phyloP scores from a whole-genome alignment of 257 asterid genomes.

The Leonotis leonurus region DNA sequence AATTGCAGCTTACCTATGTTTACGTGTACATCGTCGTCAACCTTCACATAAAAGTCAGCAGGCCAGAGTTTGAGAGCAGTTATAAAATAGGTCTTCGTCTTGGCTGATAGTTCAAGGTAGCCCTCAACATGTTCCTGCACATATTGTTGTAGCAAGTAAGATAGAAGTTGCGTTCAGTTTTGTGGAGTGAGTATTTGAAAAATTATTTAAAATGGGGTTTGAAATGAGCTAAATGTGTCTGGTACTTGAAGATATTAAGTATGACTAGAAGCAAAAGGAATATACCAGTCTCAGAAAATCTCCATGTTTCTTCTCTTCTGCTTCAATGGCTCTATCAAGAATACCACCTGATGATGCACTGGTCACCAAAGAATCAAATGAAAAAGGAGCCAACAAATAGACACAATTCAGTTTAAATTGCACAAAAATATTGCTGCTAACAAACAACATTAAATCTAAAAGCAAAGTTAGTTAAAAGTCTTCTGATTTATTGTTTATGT shows the following conservation, averaged over 20 bases:
- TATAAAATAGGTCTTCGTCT: constrained; percentile 69
- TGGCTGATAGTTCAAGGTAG: constrained; percentile 87
- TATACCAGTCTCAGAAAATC: constrained; percentile 82
- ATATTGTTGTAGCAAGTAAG: constrained; percentile 8
- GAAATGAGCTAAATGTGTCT: not conserved
- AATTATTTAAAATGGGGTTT: not conserved
- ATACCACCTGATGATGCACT: constrained; percentile 93
- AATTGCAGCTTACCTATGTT: constrained; percentile 51
- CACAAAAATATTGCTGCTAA: not conserved
- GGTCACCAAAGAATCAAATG: constrained; percentile 8
- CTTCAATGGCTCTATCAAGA: constrained; percentile 89
- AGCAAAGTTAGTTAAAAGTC: not conserved
- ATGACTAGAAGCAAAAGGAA: not conserved
- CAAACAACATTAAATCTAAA: not conserved
- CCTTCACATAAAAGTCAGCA: constrained; percentile 90
- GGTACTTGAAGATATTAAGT: constrained; percentile 3
- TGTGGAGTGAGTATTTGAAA: not conserved
- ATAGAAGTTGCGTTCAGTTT: not conserved
- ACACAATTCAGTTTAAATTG: constrained; percentile 4
- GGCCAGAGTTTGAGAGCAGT: constrained; percentile 81
- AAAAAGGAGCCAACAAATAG: not conserved
- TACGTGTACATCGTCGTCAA: constrained; percentile 91
- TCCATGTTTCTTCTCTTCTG: constrained; percentile 79
- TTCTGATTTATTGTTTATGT: not conserved
- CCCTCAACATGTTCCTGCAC: constrained; percentile 87